Percentiles rank a stretch among this genome's conserved stretches.
phyloP scores from a whole-genome alignment of 129 eudicot genomes.

The Helichrysum umbraculigerum region DNA sequence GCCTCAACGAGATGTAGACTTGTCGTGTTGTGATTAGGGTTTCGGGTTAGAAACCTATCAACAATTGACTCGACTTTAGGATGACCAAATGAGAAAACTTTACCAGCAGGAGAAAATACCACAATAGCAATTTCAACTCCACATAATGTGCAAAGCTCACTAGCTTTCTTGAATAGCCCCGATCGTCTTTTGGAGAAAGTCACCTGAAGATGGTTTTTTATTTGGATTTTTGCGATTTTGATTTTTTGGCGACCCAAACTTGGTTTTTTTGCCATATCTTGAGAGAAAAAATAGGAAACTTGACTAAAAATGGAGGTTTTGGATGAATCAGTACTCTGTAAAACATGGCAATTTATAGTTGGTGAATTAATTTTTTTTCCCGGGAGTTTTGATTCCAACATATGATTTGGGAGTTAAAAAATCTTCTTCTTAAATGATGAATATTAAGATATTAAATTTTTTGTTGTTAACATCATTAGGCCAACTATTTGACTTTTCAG shows the following conservation, averaged over 20 bases:
- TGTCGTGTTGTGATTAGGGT: slow-evolving; percentile 19
- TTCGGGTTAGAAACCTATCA: slow-evolving; percentile 47
- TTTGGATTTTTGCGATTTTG: slow-evolving; percentile 48
- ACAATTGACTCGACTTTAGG: slow-evolving; percentile 42
- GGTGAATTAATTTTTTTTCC: background rate
- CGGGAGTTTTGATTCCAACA: background rate
- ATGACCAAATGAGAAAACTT: slow-evolving; percentile 18
- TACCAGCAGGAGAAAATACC: slow-evolving; percentile 61
- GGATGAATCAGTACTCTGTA: slow-evolving; percentile 12
- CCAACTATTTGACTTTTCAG: slow-evolving; percentile 30
- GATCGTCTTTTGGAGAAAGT: slow-evolving; percentile 66
- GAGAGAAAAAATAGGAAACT: background rate
- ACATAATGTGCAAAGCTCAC: slow-evolving; percentile 63
- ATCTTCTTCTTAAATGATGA: slow-evolving; percentile 30
- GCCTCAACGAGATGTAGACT: slow-evolving; percentile 41
- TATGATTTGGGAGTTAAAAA: slow-evolving; percentile 38
- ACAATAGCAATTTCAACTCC: slow-evolving; percentile 67
- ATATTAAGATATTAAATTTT: slow-evolving; percentile 18
- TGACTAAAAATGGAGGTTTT: slow-evolving; percentile 22
- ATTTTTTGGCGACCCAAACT: slow-evolving; percentile 67
- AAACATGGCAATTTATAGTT: slow-evolving; percentile 30
- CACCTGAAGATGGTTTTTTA: slow-evolving; percentile 53
- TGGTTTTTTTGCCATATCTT: slow-evolving; percentile 37
- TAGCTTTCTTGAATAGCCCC: slow-evolving; percentile 65
- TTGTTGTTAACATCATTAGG: slow-evolving; percentile 27